These are phyloP conservation scores for Pugionium cornutum DNA, from an alignment of 345 rosid genomes.

Conservation along the genomic window DNA sequence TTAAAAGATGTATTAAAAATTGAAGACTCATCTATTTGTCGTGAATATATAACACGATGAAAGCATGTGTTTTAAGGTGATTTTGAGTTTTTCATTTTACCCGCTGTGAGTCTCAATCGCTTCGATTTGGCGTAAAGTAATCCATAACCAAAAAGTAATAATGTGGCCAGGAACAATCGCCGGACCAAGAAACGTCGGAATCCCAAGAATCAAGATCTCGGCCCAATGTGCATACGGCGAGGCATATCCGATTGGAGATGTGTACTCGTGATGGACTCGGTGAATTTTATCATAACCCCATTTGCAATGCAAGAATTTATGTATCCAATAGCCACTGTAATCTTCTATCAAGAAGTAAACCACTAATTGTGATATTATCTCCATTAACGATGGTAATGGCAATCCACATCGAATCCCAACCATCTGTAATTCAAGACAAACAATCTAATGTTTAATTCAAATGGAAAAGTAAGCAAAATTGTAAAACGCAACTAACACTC, in stretches of 20 bases:
- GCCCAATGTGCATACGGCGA: constrained; percentile 90
- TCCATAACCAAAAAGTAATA: constrained; percentile 78
- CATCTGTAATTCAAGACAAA: constrained; percentile 42
- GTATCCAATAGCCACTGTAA: constrained; percentile 79
- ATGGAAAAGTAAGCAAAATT: background rate
- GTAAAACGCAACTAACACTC: background rate
- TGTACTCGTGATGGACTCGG: constrained; percentile 68
- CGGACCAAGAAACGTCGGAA: constrained; percentile 83
- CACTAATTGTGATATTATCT: constrained; percentile 57
- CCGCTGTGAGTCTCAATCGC: constrained; percentile 87
- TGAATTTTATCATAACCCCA: constrained; percentile 83
- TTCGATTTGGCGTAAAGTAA: constrained; percentile 72
- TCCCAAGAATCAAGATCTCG: constrained; percentile 69
- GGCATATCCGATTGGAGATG: constrained; percentile 69
- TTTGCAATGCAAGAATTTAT: constrained; percentile 64
- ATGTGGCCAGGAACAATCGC: constrained; percentile 80
- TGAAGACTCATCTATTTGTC: too few relatives aligned
- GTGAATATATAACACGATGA: too few relatives aligned
- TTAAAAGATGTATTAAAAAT: too few relatives aligned
- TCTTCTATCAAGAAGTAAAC: constrained; percentile 82
- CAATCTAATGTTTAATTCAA: too few relatives aligned
- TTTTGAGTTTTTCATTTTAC: constrained; percentile 37
- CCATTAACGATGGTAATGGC: constrained; percentile 76
- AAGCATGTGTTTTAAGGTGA: too few relatives aligned
- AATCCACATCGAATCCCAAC: constrained; percentile 62